Conservation (phyloP, 805 yeast genomes). For the Hanseniaspora pseudoguilliermondii region DNA sequence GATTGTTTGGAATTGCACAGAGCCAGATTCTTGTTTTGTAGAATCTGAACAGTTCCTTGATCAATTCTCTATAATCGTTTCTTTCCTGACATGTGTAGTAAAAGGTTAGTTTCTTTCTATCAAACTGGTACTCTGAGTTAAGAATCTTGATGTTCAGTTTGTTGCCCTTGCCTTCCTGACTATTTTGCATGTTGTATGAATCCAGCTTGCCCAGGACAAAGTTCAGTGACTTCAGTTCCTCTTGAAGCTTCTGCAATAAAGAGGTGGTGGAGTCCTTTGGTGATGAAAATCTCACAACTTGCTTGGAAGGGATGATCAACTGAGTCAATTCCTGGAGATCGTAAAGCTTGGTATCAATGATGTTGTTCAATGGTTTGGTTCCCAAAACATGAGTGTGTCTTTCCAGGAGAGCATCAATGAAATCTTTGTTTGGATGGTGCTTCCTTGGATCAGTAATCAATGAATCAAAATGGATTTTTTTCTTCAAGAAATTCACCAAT, state of each 20-base stretch:
- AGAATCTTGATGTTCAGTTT: conserved; percentile 45
- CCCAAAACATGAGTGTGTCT: conserved; percentile 20
- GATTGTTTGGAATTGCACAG: conserved; percentile 47
- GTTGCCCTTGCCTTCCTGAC: conserved; percentile 12
- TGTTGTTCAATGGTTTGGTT: conserved; percentile 9
- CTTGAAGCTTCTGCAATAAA: conserved; percentile 49
- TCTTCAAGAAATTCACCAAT: conserved; percentile 60
- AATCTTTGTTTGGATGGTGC: conserved; percentile 22
- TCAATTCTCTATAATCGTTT: conserved; percentile 60
- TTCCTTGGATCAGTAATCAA: conserved; percentile 24
- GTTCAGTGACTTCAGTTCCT: conserved; percentile 58
- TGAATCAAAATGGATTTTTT: conserved; percentile 45
- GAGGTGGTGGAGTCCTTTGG: conserved; percentile 50
- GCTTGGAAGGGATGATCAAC: conserved; percentile 63
- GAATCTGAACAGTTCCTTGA: conserved; percentile 59
- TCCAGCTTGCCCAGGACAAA: conserved; percentile 46
- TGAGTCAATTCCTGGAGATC: conserved; percentile 35
- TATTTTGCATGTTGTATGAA: conserved; percentile 21
- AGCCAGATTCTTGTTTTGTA: conserved; percentile 75
- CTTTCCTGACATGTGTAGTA: conserved; percentile 54
- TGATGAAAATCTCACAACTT: conserved; percentile 62
- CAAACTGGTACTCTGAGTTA: conserved; percentile 73
- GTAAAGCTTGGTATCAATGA: conserved; percentile 24
- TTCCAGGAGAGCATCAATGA: conserved; percentile 23
- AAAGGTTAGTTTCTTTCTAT: conserved; percentile 61